Evolutionary conservation across 1,139 yeast species (phyloP), one percentile per base, ranked within the genome.

Genomic region (Debaryomyces singareniensis): DNA sequence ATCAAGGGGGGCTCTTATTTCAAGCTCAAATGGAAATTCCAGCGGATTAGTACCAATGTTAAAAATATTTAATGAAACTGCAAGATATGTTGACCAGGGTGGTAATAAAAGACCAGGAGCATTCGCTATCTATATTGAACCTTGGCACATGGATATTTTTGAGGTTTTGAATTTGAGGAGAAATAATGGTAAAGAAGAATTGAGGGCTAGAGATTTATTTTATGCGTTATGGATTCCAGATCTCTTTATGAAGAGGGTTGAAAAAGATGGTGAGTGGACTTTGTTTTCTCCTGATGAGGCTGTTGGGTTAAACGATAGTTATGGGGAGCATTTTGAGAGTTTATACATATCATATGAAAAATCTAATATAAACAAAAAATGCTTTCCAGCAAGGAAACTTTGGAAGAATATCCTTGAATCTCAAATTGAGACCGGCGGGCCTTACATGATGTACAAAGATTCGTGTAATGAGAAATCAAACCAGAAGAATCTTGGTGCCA

Each of bases 21-120:
- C 94, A 35, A 89, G 93, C 44, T 81, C 95, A 13, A 85, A 84
- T 49, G 95, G 95, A 47, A 79, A 89, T 21, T 83, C 95, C 16
- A 85, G 80, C 46, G 95, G 95, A 40, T 69, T 85, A 39, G 78
- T 85, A 37, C 95, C 95, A 29, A 85, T 85, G 95, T 71, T 85
- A 34, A 75, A 95, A 47, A 95, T 85, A 16, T 85, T 75, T 67
- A 85, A 85, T 68, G 84, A 84, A 60, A 84, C 95, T 34, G 95
- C 95, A 20, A 74, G 95, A 52, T 85, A 85, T 47, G 95, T 85
- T 29, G 95, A 85, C 49, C 95, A 85, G 64, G 95, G 95, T 53
- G 95, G 95, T 45, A 85, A 85, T 66, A 86, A 86, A 58, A 75
- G 95, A 52, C 95, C 95, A 2, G 95, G 95, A 49, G 95, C 95